Evolutionary conservation across 2,329 filamentous ascomycete genomes (phyloP).

Genomic region (Helotiales sp.): DNA sequence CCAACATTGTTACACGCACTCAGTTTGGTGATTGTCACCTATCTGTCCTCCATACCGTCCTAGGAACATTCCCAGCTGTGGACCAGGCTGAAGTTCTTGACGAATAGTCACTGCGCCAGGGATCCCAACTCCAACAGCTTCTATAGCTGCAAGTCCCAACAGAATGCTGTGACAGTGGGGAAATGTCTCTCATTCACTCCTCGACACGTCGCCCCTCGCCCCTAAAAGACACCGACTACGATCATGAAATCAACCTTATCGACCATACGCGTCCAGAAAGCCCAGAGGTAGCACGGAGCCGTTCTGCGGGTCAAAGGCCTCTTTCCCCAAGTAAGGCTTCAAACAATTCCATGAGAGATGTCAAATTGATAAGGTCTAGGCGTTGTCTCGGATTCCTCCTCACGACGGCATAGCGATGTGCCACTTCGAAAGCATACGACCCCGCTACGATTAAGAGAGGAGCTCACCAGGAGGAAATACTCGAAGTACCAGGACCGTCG

Average conservation of each 20-base stretch:
- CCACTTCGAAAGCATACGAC: constrained; percentile 34
- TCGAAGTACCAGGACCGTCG: constrained; percentile 46
- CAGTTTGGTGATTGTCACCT: background rate
- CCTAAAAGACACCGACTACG: constrained; percentile 65
- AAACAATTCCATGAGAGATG: background rate
- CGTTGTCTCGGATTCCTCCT: constrained; percentile 33
- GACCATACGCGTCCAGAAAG: constrained; percentile 48
- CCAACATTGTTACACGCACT: background rate
- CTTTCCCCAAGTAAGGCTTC: constrained; percentile 11
- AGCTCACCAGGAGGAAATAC: constrained; percentile 39
- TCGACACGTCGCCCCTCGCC: constrained; percentile 55
- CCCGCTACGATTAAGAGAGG: constrained; percentile 31
- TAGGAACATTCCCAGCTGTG: background rate
- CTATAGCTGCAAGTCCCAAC: background rate
- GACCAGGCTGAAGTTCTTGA: background rate
- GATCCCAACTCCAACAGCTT: constrained; percentile 1
- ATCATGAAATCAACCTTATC: constrained; percentile 73
- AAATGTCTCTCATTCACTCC: constrained; percentile 39
- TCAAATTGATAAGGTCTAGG: background rate
- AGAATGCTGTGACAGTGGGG: constrained; percentile 15
- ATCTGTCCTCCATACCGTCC: background rate
- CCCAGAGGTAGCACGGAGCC: constrained; percentile 24
- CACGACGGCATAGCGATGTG: constrained; percentile 34
- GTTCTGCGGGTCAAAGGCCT: constrained; percentile 21
- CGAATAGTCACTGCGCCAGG: background rate